Base-by-base conservation (phyloP, 495 filamentous ascomycete genomes). In the Astrocystis sublimbata region DNA sequence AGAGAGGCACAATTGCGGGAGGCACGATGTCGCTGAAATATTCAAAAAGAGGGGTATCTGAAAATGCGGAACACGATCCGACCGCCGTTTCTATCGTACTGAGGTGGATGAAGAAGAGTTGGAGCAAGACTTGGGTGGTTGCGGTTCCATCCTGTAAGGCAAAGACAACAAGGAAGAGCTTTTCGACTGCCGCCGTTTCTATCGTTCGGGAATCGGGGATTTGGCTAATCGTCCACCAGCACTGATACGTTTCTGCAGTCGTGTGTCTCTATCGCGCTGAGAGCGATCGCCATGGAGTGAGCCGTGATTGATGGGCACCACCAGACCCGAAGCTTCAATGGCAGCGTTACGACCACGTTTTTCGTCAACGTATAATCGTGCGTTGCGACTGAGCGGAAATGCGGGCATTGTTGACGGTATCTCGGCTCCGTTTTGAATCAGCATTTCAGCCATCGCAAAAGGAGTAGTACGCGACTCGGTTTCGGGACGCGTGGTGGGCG, bases 341-440 rank as follows among this genome's bases (percentile, higher is more conserved):
- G 75, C 75, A 12, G 75, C 75, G 21, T 64, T 74, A 5, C 77
- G 79, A 12, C 83, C 84, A 23, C 83, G 86, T 68, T 96, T 96
- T 70, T 91, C 86, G 57, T 93, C 92, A 47, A 98, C 76, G 67
- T 98, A 98, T 31, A 90, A 71, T 66, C 88, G 85, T 2, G 93
- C 96, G 21, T 87, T 85, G 19, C 84, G 73, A 35, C 88, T 89
- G 4, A 98, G 83, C 12, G 89, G 88, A 65, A 93, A 90, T 4
- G 89, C 87, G 6, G 90, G 89, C 46, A 88, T 81, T 6, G 83
- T 74, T 1, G 80, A 71, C 0, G 94, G 92, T 17, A 97, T 89
- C 46, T 96, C 91, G 7, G 92, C 92, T 31, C 94, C 94, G 71
- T 98, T 98, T 67, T 97, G 94, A 19, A 98, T 81, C 10, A 98